phyloP scores from a whole-genome alignment of 2,329 filamentous ascomycete species.

The Elsinoe australis region DNA sequence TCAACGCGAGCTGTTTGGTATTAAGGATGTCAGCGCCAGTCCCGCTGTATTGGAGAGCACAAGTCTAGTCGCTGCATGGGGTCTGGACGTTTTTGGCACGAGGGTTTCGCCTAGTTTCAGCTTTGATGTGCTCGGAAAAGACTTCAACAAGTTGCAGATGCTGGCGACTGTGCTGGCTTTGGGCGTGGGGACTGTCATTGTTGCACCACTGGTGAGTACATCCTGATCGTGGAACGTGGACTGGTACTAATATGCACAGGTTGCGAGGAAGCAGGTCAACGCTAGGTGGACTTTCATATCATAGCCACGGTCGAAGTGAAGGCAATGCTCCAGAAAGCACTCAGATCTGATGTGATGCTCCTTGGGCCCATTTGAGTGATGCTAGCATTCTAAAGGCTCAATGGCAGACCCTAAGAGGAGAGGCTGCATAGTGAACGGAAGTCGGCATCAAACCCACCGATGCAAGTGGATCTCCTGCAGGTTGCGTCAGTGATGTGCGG shows the following conservation, averaged over 20 bases:
- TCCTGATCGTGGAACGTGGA: neutral
- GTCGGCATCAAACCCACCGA: too few relatives aligned
- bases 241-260: conserved; percentile 32
- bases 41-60: conserved; percentile 87
- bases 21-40: conserved; percentile 63
- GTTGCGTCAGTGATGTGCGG: too few relatives aligned
- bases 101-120: conserved; percentile 77
- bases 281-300: conserved; percentile 49
- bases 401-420: too few relatives aligned
- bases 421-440: too few relatives aligned
- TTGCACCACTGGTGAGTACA: conserved; percentile 77
- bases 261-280: conserved; percentile 59
- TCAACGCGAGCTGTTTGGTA: conserved; percentile 68
- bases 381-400: too few relatives aligned
- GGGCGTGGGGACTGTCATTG: conserved; percentile 63
- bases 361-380: too few relatives aligned
- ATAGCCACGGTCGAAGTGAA: neutral
- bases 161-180: conserved; percentile 76
- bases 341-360: too few relatives aligned
- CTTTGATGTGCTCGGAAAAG: conserved; percentile 88
- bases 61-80: conserved; percentile 79
- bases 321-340: neutral
- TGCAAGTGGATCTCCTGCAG: too few relatives aligned
- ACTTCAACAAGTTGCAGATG: conserved; percentile 85
- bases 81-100: conserved; percentile 81